Percentiles rank a stretch among this genome's conserved stretches.
Conservation (phyloP, 345 rosid genomes). For the Murraya paniculata region DNA sequence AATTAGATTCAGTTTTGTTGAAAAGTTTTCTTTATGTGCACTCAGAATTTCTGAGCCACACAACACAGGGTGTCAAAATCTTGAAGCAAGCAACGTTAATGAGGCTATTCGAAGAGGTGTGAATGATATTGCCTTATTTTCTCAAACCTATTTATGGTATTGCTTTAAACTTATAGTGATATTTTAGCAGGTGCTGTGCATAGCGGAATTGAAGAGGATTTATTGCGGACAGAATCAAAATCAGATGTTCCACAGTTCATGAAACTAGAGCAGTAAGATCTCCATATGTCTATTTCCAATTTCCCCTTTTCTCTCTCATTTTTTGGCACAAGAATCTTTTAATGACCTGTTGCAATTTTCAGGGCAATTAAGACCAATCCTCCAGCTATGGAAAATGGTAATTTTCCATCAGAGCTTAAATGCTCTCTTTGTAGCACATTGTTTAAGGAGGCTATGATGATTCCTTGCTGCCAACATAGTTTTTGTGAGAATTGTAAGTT, state of each 20-base stretch:
- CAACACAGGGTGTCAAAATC: slow-evolving; percentile 19
- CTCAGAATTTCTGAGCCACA: slow-evolving; percentile 31
- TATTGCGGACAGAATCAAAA: slow-evolving; percentile 16
- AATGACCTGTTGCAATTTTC: slow-evolving; percentile 4
- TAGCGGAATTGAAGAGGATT: slow-evolving; percentile 3
- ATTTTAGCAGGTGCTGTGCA: slow-evolving; percentile 18
- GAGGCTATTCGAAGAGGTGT: slow-evolving; percentile 32
- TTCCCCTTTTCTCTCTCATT: slow-evolving; percentile 3
- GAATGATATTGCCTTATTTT: background rate
- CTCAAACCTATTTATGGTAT: background rate
- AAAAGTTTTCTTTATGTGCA: background rate
- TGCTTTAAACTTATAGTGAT: slow-evolving; percentile 6
- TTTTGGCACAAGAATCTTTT: slow-evolving; percentile 3
- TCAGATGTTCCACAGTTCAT: slow-evolving; percentile 18
- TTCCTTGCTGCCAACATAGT: slow-evolving; percentile 60
- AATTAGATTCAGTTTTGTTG: background rate
- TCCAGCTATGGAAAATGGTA: slow-evolving; percentile 19
- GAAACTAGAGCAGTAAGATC: slow-evolving; percentile 27
- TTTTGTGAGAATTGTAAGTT: slow-evolving; percentile 52
- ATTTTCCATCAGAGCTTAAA: slow-evolving; percentile 42
- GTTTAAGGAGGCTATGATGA: slow-evolving; percentile 55
- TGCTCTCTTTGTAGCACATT: slow-evolving; percentile 39
- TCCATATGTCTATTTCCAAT: background rate
- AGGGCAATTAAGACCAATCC: slow-evolving; percentile 21
- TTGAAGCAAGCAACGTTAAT: slow-evolving; percentile 25